phyloP scores from a whole-genome alignment of 352 stramenopile genomes.

The Phytopythium vexans region DNA sequence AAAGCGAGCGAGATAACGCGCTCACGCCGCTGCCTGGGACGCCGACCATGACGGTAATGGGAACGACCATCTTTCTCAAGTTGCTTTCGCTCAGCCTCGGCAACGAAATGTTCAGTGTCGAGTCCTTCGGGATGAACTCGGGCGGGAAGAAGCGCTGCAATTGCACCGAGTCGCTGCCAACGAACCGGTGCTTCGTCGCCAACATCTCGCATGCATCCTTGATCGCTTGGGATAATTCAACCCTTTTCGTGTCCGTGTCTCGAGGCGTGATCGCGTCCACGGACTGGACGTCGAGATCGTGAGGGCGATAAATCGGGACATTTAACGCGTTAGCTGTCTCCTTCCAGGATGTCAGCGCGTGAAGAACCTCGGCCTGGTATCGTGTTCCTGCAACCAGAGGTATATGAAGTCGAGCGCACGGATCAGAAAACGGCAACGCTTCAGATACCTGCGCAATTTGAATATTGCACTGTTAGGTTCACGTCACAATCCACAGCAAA shows the following conservation, averaged over 20 bases:
- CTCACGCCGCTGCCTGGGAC: constrained; percentile 57
- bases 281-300: constrained; percentile 25
- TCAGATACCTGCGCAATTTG: constrained; percentile 2
- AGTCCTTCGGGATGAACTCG: constrained; percentile 61
- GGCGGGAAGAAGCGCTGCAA: constrained; percentile 42
- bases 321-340: constrained; percentile 28
- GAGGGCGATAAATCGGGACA: constrained; percentile 53
- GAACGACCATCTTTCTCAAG: constrained; percentile 29
- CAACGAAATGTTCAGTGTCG: constrained; percentile 29
- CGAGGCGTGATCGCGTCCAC: constrained; percentile 43
- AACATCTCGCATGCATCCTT: constrained; percentile 22
- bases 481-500: background rate
- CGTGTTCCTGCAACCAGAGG: constrained; percentile 57
- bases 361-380: constrained; percentile 66
- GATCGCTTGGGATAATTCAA: constrained; percentile 13
- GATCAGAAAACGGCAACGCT: constrained; percentile 35
- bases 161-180: constrained; percentile 11
- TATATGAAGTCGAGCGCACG: constrained; percentile 31
- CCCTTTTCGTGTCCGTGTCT: constrained; percentile 12
- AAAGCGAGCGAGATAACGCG: constrained; percentile 35
- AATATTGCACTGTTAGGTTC: background rate
- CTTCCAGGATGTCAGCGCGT: constrained; percentile 56
- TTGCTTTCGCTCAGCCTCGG: constrained; percentile 27
- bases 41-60: constrained; percentile 57
- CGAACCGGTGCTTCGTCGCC: constrained; percentile 14